These are phyloP conservation scores for Wickerhamiella kazuoi DNA, from an alignment of 805 yeast species.

Conservation along the genomic window DNA sequence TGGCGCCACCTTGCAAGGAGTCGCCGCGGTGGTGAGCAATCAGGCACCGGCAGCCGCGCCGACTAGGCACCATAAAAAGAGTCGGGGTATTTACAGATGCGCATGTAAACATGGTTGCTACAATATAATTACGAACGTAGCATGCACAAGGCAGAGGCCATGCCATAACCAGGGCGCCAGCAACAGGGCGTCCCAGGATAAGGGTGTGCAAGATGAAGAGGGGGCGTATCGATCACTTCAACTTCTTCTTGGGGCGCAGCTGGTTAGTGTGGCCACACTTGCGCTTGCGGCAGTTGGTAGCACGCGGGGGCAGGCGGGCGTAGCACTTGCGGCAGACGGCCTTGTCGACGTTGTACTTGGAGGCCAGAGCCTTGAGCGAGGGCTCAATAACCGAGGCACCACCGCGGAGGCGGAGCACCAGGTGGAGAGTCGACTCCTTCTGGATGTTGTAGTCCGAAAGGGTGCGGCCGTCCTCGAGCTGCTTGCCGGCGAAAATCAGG, in stretches of 20 bases:
- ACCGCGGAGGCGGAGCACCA: slow-evolving; percentile 95
- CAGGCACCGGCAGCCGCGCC: too few species aligned
- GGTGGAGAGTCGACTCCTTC: slow-evolving; percentile 95
- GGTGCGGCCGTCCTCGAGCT: slow-evolving; percentile 98
- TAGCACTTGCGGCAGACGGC: slow-evolving; percentile 98
- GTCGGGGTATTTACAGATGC: too few species aligned
- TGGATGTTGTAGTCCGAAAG: slow-evolving; percentile 98
- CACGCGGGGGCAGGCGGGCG: slow-evolving; percentile 99
- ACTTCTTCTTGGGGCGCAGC: slow-evolving; percentile 99
- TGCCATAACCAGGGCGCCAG: not conserved
- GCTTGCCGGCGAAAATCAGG: slow-evolving; percentile 99
- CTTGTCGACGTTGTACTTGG: slow-evolving; percentile 99
- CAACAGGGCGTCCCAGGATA: not conserved
- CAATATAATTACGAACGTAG: not conserved
- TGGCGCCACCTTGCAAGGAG: too few species aligned
- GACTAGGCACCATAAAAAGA: too few species aligned
- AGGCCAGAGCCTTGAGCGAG: slow-evolving; percentile 96
- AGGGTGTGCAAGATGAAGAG: not conserved
- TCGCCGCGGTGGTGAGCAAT: too few species aligned
- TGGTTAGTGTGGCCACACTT: slow-evolving; percentile 99
- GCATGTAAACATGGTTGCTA: not conserved
- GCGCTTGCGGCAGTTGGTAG: slow-evolving; percentile 99
- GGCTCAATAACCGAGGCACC: slow-evolving; percentile 88
- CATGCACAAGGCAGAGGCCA: not conserved
- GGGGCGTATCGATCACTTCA: slow-evolving; percentile 49